Percentiles rank a stretch among this genome's conserved stretches.
phyloP scores from a whole-genome alignment of 192 early-diverging fungal genomes.

The Coemansia aciculifera region DNA sequence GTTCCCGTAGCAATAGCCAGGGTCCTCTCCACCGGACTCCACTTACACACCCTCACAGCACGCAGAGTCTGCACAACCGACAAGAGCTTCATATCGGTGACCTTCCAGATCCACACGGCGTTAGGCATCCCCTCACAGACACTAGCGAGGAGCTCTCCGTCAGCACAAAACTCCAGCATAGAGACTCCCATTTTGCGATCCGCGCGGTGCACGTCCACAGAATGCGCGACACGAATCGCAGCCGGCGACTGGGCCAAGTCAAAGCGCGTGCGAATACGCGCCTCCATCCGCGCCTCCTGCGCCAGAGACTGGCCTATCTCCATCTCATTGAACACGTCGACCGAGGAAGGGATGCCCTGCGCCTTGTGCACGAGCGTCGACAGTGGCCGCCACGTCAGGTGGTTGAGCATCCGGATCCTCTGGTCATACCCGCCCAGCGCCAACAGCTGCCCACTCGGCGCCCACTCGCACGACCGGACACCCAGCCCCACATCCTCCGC shows the following conservation, averaged over 20 bases:
- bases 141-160: slow-evolving; percentile 33
- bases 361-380: slow-evolving; percentile 31
- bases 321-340: slow-evolving; percentile 43
- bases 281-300: slow-evolving; percentile 9
- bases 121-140: slow-evolving; percentile 36
- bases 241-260: slow-evolving; percentile 22
- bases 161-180: slow-evolving; percentile 31
- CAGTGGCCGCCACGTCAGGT: slow-evolving; percentile 49
- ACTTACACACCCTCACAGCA: slow-evolving; percentile 29
- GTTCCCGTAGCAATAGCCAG: slow-evolving; percentile 37
- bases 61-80: slow-evolving; percentile 36
- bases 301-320: slow-evolving; percentile 17
- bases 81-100: slow-evolving; percentile 22
- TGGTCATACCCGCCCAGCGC: slow-evolving; percentile 37
- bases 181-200: slow-evolving; percentile 5
- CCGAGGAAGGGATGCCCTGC: not conserved
- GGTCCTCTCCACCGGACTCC: slow-evolving; percentile 43
- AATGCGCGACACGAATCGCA: slow-evolving; percentile 11
- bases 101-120: slow-evolving; percentile 46
- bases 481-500: slow-evolving; percentile 25
- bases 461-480: slow-evolving; percentile 33
- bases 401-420: slow-evolving; percentile 34
- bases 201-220: slow-evolving; percentile 27
- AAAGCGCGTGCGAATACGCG: slow-evolving; percentile 28
- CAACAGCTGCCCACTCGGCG: slow-evolving; percentile 45